Base-by-base conservation (phyloP, 1,139 yeast species). In the Candida mesenterica region DNA sequence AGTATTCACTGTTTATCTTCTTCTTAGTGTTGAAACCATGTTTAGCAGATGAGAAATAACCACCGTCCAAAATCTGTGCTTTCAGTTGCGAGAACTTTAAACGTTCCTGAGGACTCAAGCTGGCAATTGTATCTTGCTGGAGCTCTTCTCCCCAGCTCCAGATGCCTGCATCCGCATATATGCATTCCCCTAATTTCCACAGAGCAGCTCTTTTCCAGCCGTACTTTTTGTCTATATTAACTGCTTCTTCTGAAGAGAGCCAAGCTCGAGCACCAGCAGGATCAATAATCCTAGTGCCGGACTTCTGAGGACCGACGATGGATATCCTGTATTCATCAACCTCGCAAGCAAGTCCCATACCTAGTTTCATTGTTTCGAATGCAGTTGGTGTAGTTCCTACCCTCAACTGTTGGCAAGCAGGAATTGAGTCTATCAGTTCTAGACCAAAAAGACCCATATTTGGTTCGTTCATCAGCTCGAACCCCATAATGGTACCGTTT, bases 391-490 rank as follows among this genome's bases (percentile, higher is more conserved):
- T 76, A 0, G 85, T 76, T 2, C 85, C 85, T 0, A 82, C 66
- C 33, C 81, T 67, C 33, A 83, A 61, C 38, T 78, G 78, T 45
- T 82, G 82, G 13, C 59, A 56, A 5, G 62, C 64, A 0, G 89
- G 83, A 15, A 78, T 49, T 2, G 49, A 43, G 3, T 60, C 62
- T 32, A 83, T 54, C 50, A 79, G 62, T 1, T 60, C 59, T 34
- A 68, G 69, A 1, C 87, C 88, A 33, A 79, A 65, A 37, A 76
- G 67, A 0, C 94, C 92, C 37, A 62, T 51, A 48, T 79, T 84
- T 2, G 97, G 97, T 56, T 90, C 98, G 55, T 90, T 90, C 66
- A 90, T 59, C 34, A 87, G 76, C 60, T 90, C 98, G 53, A 88
- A 73, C 3, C 97, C 98, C 12, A 89, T 50, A 4, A 85, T 59